phyloP scores from a whole-genome alignment of 108 stramenopile species.

The Stephanodiscus minutulus region DNA sequence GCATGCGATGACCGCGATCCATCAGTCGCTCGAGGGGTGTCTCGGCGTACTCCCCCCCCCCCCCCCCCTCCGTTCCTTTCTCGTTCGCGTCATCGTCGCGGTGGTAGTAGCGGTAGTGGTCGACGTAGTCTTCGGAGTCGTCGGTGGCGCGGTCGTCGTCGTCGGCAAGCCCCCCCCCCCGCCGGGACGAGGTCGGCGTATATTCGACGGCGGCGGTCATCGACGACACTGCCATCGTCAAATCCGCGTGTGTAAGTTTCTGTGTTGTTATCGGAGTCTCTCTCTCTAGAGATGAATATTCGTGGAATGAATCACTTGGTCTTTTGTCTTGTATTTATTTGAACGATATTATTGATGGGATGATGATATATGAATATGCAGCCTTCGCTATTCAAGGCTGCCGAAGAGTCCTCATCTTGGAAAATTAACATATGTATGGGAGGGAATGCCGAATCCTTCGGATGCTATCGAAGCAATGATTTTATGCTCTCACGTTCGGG shows the following conservation, averaged over 20 bases:
- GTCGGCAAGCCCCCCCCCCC: no score
- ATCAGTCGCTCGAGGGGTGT: conserved; percentile 32
- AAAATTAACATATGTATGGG: background rate
- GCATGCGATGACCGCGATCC: conserved; percentile 18
- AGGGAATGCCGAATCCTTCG: no score
- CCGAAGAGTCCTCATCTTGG: conserved; percentile 27
- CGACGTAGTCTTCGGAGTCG: background rate
- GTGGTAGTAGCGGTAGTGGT: background rate
- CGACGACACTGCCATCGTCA: no score
- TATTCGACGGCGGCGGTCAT: no score
- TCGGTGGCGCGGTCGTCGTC: no score
- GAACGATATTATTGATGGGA: conserved; percentile 6
- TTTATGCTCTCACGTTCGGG: background rate
- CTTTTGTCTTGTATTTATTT: background rate
- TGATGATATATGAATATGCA: background rate
- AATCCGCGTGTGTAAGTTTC: no score
- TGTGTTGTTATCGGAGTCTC: no score
- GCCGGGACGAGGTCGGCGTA: no score
- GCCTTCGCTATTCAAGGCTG: background rate
- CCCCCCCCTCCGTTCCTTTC: background rate
- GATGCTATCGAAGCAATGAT: background rate
- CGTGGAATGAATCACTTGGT: no score
- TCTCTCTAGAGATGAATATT: no score
- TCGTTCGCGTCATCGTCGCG: background rate
- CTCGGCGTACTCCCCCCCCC: conserved; percentile 9